Evolutionary conservation across 305 asterid genomes (phyloP).

Genomic region (Rubia occidens): DNA sequence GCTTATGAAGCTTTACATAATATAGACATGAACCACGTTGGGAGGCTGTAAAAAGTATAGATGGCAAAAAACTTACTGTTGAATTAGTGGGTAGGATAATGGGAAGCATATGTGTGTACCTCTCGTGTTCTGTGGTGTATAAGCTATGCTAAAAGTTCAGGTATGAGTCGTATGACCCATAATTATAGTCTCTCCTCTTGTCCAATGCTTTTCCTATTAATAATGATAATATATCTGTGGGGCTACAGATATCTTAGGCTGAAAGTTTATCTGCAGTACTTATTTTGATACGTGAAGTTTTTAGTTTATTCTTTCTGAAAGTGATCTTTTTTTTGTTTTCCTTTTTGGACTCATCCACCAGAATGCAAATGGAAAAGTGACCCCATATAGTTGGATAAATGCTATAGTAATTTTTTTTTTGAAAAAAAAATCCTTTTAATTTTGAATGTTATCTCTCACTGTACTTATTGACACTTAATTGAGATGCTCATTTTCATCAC

Average conservation of each 20-base stretch:
- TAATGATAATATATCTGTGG: background rate
- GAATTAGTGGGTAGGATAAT: background rate
- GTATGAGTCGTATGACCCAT: background rate
- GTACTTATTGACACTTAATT: background rate
- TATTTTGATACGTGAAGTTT: background rate
- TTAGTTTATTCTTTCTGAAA: background rate
- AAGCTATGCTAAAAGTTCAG: background rate
- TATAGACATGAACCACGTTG: background rate
- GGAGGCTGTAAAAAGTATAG: background rate
- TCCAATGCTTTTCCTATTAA: background rate
- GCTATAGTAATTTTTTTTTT: no score
- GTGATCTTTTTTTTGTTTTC: background rate
- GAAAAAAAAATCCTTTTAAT: no score
- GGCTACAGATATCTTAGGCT: background rate
- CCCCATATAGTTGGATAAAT: no score
- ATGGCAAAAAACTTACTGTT: background rate
- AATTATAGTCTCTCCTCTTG: background rate
- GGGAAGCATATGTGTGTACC: background rate
- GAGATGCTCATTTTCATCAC: background rate
- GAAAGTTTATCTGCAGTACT: background rate
- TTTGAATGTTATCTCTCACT: background rate
- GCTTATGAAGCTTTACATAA: background rate
- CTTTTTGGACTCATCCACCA: no score
- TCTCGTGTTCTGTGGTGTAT: background rate
- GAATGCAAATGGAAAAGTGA: no score